phyloP scores from a whole-genome alignment of 306 rosid genomes.

The Gillenia trifoliata region DNA sequence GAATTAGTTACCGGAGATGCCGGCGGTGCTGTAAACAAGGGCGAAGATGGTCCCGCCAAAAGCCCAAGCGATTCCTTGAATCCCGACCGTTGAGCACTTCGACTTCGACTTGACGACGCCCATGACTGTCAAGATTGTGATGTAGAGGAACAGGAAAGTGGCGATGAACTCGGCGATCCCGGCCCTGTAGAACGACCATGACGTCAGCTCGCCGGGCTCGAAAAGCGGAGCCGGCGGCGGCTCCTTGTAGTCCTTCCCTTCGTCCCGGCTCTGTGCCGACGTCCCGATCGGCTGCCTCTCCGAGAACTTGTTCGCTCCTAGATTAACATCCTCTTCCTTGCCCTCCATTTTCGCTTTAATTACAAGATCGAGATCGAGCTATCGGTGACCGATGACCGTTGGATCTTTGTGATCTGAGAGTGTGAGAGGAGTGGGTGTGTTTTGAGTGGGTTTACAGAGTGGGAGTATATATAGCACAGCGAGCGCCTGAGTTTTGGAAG shows the following conservation, averaged over 20 bases:
- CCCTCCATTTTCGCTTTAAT: slow-evolving; percentile 47
- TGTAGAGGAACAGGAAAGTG: slow-evolving; percentile 49
- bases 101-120: slow-evolving; percentile 17
- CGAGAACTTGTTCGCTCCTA: slow-evolving; percentile 86
- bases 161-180: slow-evolving; percentile 60
- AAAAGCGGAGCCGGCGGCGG: slow-evolving; percentile 64
- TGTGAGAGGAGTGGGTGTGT: background rate
- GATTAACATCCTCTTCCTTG: slow-evolving; percentile 71
- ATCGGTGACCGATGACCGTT: background rate
- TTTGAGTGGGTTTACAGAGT: background rate
- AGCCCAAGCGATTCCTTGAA: slow-evolving; percentile 76
- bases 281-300: slow-evolving; percentile 80
- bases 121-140: slow-evolving; percentile 53
- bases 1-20: slow-evolving; percentile 60
- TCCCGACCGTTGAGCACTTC: slow-evolving; percentile 57
- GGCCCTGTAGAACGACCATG: slow-evolving; percentile 69
- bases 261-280: slow-evolving; percentile 72
- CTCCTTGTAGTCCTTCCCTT: slow-evolving; percentile 64
- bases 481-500: background rate
- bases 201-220: slow-evolving; percentile 71
- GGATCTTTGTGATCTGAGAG: background rate
- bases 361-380: background rate
- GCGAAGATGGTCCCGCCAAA: slow-evolving; percentile 96
- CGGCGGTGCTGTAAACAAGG: slow-evolving; percentile 90
- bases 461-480: background rate